Conservation (phyloP, 805 yeast genomes). For the Cyberlindnera bimundalis region DNA sequence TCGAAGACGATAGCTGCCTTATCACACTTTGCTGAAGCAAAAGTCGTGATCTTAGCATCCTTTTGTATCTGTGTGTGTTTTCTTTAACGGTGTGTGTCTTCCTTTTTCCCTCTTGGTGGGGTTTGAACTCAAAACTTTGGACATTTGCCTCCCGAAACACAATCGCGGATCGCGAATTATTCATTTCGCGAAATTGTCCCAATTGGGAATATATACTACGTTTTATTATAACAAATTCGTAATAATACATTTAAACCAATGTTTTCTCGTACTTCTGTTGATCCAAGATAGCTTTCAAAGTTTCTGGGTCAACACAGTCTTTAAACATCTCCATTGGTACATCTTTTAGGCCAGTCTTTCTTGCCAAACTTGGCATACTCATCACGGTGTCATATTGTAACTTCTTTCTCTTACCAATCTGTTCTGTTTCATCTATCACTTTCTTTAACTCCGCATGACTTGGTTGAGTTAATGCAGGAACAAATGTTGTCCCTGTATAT, state of each 20-base stretch:
- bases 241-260: conserved; percentile 1
- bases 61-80: no score
- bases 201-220: not conserved
- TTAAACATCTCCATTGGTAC: conserved; percentile 59
- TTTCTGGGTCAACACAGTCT: conserved; percentile 53
- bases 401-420: conserved; percentile 22
- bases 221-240: no score
- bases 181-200: not conserved
- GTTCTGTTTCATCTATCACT: conserved; percentile 28
- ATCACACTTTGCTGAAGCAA: not conserved
- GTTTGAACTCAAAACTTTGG: not conserved
- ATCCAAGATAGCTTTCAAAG: conserved; percentile 53
- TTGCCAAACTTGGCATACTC: conserved; percentile 43
- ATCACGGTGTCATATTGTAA: conserved; percentile 47
- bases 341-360: conserved; percentile 60
- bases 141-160: conserved; percentile 1
- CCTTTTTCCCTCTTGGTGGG: not conserved
- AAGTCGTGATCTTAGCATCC: conserved; percentile 4
- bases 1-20: not conserved
- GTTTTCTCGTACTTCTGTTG: conserved; percentile 42
- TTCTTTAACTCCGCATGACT: conserved; percentile 27
- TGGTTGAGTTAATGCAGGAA: conserved; percentile 77
- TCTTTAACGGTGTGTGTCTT: no score
- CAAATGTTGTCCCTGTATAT: conserved; percentile 78
- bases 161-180: no score